A percentile compares a stretch with the other conserved stretches of the same genome.
These are phyloP conservation scores for Phytophthora idaei DNA, from an alignment of 352 stramenopile genomes.

Conservation along the genomic window DNA sequence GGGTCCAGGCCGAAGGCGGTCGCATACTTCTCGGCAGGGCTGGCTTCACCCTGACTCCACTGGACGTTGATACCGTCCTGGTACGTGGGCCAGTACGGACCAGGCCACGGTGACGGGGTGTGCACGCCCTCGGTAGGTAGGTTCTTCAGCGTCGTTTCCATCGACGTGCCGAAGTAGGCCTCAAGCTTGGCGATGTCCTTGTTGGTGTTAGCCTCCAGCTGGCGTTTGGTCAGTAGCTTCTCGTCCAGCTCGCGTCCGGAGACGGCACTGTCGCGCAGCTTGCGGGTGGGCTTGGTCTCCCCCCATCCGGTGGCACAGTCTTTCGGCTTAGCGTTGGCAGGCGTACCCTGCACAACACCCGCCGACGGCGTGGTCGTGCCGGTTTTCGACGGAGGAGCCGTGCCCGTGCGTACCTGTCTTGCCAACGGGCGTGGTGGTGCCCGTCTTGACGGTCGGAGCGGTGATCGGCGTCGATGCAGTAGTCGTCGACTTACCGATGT, in stretches of 20 bases:
- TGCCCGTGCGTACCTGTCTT: no score
- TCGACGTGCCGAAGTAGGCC: conserved; percentile 25
- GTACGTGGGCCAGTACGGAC: conserved; percentile 66
- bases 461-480: no score
- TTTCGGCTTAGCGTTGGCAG: not conserved
- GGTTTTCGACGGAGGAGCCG: no score
- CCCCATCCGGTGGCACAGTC: conserved; percentile 33
- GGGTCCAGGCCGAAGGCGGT: conserved; percentile 46
- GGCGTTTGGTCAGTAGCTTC: no score
- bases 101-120: conserved; percentile 42
- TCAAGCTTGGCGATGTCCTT: conserved; percentile 35
- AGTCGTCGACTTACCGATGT: no score
- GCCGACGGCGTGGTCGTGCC: no score
- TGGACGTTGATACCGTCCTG: conserved; percentile 66
- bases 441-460: no score
- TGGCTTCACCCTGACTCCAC: conserved; percentile 12
- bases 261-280: conserved; percentile 1
- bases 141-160: conserved; percentile 33
- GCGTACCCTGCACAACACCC: no score
- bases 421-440: no score
- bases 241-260: no score
- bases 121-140: conserved; percentile 23
- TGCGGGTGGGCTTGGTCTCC: conserved; percentile 1
- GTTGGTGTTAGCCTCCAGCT: conserved; percentile 14
- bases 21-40: conserved; percentile 54